phyloP scores from a whole-genome alignment of 2,329 filamentous ascomycete genomes.

The Colletotrichum euphorbiae region DNA sequence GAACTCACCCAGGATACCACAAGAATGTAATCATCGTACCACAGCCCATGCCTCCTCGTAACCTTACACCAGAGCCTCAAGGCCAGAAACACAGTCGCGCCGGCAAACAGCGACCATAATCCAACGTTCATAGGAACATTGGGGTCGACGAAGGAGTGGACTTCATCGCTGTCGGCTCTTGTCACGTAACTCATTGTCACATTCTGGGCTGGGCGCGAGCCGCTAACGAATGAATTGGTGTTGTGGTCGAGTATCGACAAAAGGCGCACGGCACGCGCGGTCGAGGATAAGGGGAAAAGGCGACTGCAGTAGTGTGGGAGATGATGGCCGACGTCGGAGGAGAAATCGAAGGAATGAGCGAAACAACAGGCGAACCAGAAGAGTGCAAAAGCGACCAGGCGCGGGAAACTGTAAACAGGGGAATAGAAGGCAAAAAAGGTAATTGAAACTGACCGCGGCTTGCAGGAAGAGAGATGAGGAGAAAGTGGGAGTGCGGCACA shows the following conservation, averaged over 20 bases:
- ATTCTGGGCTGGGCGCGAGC: slow-evolving; percentile 34
- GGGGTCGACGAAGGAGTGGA: slow-evolving; percentile 46
- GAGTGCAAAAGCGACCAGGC: slow-evolving; percentile 31
- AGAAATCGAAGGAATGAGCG: slow-evolving; percentile 1
- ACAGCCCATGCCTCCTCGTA: slow-evolving; percentile 50
- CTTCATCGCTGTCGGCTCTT: slow-evolving; percentile 43
- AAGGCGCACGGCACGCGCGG: background rate
- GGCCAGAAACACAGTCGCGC: slow-evolving; percentile 47
- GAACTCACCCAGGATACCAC: slow-evolving; percentile 51
- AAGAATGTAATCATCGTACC: slow-evolving; percentile 55
- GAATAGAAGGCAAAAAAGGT: slow-evolving; percentile 23
- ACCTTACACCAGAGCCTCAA: slow-evolving; percentile 51
- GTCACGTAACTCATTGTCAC: slow-evolving; percentile 23
- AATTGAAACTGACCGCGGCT: slow-evolving; percentile 17
- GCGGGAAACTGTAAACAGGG: slow-evolving; percentile 25
- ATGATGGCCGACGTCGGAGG: background rate
- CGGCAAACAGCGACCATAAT: slow-evolving; percentile 49
- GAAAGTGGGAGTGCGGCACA: slow-evolving; percentile 30
- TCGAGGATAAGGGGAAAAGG: slow-evolving; percentile 1
- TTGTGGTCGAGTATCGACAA: background rate
- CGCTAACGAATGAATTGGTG: slow-evolving; percentile 4
- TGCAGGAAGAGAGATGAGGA: slow-evolving; percentile 32
- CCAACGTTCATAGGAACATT: slow-evolving; percentile 49
- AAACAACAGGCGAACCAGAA: slow-evolving; percentile 38
- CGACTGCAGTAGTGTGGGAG: background rate